Conservation (phyloP, 169 alveolate genomes). For the Cryptosporidium sp. region DNA sequence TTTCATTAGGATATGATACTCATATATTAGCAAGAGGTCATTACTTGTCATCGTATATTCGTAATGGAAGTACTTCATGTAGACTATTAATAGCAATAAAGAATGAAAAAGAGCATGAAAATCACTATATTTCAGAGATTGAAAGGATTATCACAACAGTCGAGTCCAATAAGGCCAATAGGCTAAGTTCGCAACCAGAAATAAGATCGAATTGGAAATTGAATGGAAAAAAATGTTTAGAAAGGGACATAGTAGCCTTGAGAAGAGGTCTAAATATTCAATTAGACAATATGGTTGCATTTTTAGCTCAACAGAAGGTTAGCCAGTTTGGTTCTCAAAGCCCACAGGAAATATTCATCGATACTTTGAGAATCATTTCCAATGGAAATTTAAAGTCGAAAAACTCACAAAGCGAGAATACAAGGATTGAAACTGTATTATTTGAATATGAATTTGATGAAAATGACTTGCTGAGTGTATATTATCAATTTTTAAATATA, state of each 20-base stretch:
- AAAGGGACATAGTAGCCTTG: conserved; percentile 36
- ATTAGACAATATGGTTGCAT: conserved; percentile 66
- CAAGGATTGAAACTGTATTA: background rate
- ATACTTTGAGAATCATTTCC: conserved; percentile 44
- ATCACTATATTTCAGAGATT: conserved; percentile 7
- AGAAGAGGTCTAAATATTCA: conserved; percentile 58
- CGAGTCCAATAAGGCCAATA: background rate
- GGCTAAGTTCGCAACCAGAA: conserved; percentile 4
- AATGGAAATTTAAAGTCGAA: background rate
- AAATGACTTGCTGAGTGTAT: conserved; percentile 9
- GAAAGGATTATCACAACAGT: conserved; percentile 17
- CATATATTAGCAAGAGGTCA: conserved; percentile 69
- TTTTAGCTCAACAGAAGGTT: conserved; percentile 72
- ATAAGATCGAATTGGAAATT: conserved; percentile 58
- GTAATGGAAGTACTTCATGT: conserved; percentile 57
- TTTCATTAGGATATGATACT: conserved; percentile 61
- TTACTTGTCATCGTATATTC: conserved; percentile 57
- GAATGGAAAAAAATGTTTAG: conserved; percentile 59
- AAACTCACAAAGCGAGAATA: background rate
- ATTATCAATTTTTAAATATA: conserved; percentile 38
- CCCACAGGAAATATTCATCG: conserved; percentile 44
- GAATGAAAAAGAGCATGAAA: conserved; percentile 22
- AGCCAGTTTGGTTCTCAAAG: conserved; percentile 67
- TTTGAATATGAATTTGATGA: conserved; percentile 9
- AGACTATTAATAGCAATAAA: background rate